phyloP scores from a whole-genome alignment of 176 grass and related monocot species.

The Carex littledalei region DNA sequence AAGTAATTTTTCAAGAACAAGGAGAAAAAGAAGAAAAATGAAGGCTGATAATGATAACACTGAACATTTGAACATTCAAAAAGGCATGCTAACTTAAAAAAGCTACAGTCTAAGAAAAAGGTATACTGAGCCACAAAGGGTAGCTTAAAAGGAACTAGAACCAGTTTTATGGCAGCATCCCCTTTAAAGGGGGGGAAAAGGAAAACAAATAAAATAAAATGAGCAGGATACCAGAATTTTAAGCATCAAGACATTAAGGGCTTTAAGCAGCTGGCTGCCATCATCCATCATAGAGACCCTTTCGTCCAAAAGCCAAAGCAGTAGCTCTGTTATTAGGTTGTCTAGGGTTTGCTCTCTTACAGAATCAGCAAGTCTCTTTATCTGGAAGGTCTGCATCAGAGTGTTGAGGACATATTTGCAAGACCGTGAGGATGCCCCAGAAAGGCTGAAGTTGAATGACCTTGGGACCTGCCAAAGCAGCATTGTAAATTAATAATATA shows the following conservation, averaged over 20 bases:
- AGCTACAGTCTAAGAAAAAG: neutral
- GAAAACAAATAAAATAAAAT: conserved; percentile 9
- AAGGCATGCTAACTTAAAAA: neutral
- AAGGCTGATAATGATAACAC: neutral
- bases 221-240: conserved; percentile 72
- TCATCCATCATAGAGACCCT: conserved; percentile 98
- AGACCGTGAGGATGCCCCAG: conserved; percentile 94
- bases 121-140: neutral
- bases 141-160: neutral
- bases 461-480: conserved; percentile 64
- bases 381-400: conserved; percentile 99
- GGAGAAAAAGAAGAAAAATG: neutral
- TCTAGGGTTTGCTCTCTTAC: conserved; percentile 91
- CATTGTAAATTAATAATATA: neutral
- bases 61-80: neutral
- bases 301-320: conserved; percentile 99
- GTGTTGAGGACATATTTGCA: conserved; percentile 99
- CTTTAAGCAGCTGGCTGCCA: conserved; percentile 94
- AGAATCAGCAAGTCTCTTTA: conserved; percentile 86
- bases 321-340: conserved; percentile 92
- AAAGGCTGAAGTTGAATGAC: conserved; percentile 94
- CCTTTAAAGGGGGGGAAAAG: neutral
- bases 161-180: neutral
- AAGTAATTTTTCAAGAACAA: neutral
- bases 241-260: conserved; percentile 98